These are phyloP conservation scores for Leishmania turanica DNA, from an alignment of 208 protist species.

Conservation along the genomic window DNA sequence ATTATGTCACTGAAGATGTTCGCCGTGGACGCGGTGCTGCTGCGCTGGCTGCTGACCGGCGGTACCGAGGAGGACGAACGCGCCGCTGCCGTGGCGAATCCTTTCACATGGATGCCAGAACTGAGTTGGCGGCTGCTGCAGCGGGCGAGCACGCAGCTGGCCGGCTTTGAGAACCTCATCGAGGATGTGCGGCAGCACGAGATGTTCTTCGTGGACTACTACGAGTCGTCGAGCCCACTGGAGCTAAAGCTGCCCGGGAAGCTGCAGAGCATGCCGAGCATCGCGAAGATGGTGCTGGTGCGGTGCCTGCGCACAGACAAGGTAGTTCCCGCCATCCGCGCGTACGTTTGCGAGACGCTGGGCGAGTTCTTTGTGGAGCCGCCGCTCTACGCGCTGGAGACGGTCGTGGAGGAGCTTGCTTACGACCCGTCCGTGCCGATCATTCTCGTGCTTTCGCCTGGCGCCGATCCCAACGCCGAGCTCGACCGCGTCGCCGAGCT, in stretches of 20 bases:
- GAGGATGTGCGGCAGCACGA: conserved; percentile 49
- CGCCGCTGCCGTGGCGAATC: conserved; percentile 30
- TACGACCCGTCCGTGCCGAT: conserved; percentile 92
- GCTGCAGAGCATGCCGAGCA: conserved; percentile 56
- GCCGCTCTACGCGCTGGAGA: conserved; percentile 94
- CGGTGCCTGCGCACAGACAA: conserved; percentile 96
- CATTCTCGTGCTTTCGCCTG: conserved; percentile 97
- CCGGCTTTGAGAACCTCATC: conserved; percentile 45
- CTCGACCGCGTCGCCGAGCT: conserved; percentile 95
- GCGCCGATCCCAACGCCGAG: conserved; percentile 96
- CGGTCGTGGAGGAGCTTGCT: conserved; percentile 88
- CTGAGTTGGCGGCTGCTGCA: conserved; percentile 89
- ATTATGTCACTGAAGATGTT: conserved; percentile 94
- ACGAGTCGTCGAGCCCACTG: conserved; percentile 88
- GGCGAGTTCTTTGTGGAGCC: conserved; percentile 91
- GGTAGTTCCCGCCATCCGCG: conserved; percentile 93
- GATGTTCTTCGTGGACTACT: conserved; percentile 77
- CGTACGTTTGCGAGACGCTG: conserved; percentile 87
- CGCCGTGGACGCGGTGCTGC: conserved; percentile 82
- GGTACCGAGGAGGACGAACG: conserved; percentile 68
- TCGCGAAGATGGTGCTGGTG: conserved; percentile 94
- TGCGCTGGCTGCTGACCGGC: conserved; percentile 94
- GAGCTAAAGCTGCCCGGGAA: conserved; percentile 69
- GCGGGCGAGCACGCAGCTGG: conserved; percentile 73
- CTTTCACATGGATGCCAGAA: conserved; percentile 90